phyloP scores from a whole-genome alignment of 352 stramenopile species.

The Globisporangium irregulare region DNA sequence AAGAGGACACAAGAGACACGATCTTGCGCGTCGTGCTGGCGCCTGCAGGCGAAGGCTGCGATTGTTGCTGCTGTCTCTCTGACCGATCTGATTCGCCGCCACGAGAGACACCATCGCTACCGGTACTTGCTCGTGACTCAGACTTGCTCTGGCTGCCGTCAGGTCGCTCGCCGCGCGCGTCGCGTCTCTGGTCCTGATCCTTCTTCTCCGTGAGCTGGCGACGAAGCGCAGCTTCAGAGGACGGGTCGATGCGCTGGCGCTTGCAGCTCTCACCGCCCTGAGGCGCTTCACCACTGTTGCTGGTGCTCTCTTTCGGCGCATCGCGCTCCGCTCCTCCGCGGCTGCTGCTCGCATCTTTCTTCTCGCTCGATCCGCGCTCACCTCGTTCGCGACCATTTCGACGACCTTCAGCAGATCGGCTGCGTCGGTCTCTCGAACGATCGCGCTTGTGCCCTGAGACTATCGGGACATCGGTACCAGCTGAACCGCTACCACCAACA shows the following conservation, averaged over 20 bases:
- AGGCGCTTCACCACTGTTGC: conserved; percentile 15
- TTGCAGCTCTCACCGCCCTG: conserved; percentile 37
- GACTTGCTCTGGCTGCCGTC: conserved; percentile 3
- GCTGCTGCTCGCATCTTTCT: conserved; percentile 20
- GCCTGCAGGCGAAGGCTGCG: background rate
- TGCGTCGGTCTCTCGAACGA: conserved; percentile 29
- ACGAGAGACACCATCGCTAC: background rate
- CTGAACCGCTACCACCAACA: conserved; percentile 18
- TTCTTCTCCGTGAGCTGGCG: conserved; percentile 77
- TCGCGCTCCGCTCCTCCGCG: conserved; percentile 11
- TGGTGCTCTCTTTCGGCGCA: conserved; percentile 11
- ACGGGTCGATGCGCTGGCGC: conserved; percentile 51
- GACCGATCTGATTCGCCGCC: conserved; percentile 10
- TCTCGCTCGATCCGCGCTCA: conserved; percentile 25
- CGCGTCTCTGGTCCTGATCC: conserved; percentile 28
- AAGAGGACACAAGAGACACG: conserved; percentile 68
- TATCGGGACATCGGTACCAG: background rate
- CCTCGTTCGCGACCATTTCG: conserved; percentile 32
- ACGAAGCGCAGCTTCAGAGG: conserved; percentile 54
- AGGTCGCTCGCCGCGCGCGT: background rate
- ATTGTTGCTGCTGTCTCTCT: conserved; percentile 4
- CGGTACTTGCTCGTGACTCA: background rate
- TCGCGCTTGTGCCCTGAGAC: conserved; percentile 28
- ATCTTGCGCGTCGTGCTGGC: conserved; percentile 49
- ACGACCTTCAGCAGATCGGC: conserved; percentile 35